These are phyloP conservation scores for Phytophthora pluvialis DNA, from an alignment of 352 stramenopile genomes.

Conservation along the genomic window DNA sequence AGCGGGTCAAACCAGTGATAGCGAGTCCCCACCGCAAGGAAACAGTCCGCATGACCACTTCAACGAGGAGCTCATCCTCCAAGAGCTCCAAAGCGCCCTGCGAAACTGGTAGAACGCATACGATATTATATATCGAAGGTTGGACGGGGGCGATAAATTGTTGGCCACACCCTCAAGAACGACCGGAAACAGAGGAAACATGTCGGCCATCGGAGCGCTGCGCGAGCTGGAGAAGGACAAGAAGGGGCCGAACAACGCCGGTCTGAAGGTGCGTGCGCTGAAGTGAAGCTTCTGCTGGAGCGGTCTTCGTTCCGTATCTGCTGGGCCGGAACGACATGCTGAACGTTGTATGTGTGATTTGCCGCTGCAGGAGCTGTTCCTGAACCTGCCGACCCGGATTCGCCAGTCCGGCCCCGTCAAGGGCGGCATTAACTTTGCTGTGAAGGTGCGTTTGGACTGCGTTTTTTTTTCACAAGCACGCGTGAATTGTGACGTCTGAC, in stretches of 20 bases:
- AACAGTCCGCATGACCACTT: constrained; percentile 16
- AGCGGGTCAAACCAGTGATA: neutral
- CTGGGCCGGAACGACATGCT: neutral
- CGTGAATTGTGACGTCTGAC: constrained; percentile 9
- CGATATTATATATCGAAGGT: constrained; percentile 16
- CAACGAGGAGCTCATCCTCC: constrained; percentile 35
- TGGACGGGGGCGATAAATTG: constrained; percentile 25
- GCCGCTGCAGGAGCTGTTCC: constrained; percentile 60
- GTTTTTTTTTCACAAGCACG: neutral
- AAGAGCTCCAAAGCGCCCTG: constrained; percentile 36
- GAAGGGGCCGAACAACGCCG: constrained; percentile 63
- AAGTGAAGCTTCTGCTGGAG: neutral
- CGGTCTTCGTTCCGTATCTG: neutral
- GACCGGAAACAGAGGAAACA: constrained; percentile 37
- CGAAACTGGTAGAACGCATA: constrained; percentile 37
- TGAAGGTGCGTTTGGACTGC: constrained; percentile 36
- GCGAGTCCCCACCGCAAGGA: neutral
- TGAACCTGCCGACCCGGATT: constrained; percentile 76
- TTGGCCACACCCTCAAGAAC: constrained; percentile 46
- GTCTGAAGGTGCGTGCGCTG: constrained; percentile 51
- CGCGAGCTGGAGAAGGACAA: constrained; percentile 88
- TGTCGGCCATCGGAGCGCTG: constrained; percentile 85
- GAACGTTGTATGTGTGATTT: constrained; percentile 13
- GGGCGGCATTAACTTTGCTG: constrained; percentile 58
- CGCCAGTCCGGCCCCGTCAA: constrained; percentile 69